Conservation (phyloP, 352 stramenopile genomes). For the Pilasporangium apinafurcum region DNA sequence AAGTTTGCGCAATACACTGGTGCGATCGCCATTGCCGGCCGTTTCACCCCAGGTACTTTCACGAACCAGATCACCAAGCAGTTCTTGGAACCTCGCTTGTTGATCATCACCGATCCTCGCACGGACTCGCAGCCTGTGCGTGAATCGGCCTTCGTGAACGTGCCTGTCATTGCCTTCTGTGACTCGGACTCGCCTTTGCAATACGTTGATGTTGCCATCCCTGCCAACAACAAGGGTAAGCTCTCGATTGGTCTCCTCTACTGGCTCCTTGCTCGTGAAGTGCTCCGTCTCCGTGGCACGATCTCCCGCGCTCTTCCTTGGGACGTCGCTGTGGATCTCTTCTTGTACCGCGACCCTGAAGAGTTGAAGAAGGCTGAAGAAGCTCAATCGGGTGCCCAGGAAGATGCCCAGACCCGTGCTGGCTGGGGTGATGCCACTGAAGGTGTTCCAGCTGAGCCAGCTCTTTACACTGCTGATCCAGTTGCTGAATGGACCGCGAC, state of each 20-base stretch:
- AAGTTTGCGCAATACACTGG: conserved; percentile 99
- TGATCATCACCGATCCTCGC: conserved; percentile 99
- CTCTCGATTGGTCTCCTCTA: conserved; percentile 99
- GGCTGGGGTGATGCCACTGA: conserved; percentile 68
- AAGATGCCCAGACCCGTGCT: conserved; percentile 58
- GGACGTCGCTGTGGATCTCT: conserved; percentile 99
- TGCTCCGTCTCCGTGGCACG: conserved; percentile 96
- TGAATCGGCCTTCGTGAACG: conserved; percentile 99
- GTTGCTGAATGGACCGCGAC: conserved; percentile 64
- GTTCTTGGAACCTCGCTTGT: conserved; percentile 98
- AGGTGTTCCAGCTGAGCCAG: conserved; percentile 36
- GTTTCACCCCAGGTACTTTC: conserved; percentile 99
- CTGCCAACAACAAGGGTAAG: conserved; percentile 99
- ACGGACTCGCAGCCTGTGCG: conserved; percentile 97
- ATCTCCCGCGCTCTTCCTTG: conserved; percentile 94
- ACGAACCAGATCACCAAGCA: conserved; percentile 99
- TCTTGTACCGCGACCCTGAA: conserved; percentile 99
- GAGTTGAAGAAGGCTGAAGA: conserved; percentile 99
- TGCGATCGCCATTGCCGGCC: conserved; percentile 95
- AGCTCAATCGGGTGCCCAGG: conserved; percentile 85
- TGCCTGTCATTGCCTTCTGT: conserved; percentile 99
- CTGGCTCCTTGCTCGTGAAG: conserved; percentile 99
- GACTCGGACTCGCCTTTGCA: conserved; percentile 99
- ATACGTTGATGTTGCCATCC: conserved; percentile 99
- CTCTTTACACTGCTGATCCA: conserved; percentile 42